A percentile compares a stretch with the other conserved stretches of the same genome.
phyloP scores from a whole-genome alignment of 805 yeast species.

The Saccharomycopsis selenospora region DNA sequence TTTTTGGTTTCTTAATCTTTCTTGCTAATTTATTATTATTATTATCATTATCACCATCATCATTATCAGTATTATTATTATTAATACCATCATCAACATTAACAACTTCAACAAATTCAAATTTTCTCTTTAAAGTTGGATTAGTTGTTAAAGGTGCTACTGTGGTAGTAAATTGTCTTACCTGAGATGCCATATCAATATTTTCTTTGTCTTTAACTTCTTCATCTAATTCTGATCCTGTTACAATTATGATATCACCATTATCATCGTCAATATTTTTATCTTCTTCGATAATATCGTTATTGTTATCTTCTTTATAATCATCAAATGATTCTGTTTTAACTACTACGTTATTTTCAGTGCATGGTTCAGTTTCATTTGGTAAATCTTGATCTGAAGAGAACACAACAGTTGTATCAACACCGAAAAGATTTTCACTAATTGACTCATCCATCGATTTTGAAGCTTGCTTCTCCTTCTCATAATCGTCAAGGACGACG shows the following conservation, averaged over 20 bases:
- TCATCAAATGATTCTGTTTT: neutral
- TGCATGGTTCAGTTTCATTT: too few relatives aligned
- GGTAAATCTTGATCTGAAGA: too few relatives aligned
- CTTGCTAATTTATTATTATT: constrained; percentile 1
- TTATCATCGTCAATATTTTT: too few relatives aligned
- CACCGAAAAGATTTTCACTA: neutral
- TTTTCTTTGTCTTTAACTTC: too few relatives aligned
- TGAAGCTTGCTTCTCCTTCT: neutral
- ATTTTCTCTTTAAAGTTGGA: neutral
- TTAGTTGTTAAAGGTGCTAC: neutral
- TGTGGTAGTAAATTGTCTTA: neutral
- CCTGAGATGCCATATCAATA: neutral
- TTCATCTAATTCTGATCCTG: too few relatives aligned
- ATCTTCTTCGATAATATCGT: too few relatives aligned
- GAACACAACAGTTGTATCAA: neutral
- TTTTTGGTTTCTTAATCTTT: constrained; percentile 9
- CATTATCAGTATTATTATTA: neutral
- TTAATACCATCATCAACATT: neutral
- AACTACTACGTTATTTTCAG: too few relatives aligned
- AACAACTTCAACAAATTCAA: too few relatives aligned
- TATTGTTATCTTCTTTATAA: too few relatives aligned
- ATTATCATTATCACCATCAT: neutral
- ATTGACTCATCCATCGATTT: neutral
- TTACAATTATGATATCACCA: too few relatives aligned
- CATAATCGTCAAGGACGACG: neutral